These are phyloP conservation scores for Bruguiera gymnorhiza DNA, from an alignment of 345 rosid species.

Conservation along the genomic window DNA sequence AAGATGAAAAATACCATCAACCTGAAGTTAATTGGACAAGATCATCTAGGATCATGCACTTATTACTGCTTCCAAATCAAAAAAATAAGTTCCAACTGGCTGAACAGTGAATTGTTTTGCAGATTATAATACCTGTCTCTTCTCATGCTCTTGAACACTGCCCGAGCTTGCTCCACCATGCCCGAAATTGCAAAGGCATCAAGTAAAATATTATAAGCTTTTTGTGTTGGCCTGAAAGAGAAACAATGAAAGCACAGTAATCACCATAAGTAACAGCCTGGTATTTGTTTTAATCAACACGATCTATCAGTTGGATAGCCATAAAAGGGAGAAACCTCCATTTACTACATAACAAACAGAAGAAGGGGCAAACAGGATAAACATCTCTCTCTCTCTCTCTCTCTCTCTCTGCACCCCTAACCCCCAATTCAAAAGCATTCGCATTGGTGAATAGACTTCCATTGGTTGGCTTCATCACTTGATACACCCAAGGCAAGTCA, in stretches of 20 bases:
- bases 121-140: slow-evolving; percentile 65
- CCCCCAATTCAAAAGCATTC: too few relatives aligned
- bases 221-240: slow-evolving; percentile 71
- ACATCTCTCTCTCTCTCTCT: too few relatives aligned
- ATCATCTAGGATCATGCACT: too few relatives aligned
- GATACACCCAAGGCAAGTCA: not conserved
- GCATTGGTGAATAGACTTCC: not conserved
- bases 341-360: not conserved
- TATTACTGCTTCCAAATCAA: too few relatives aligned
- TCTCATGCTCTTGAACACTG: slow-evolving; percentile 89
- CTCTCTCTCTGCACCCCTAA: too few relatives aligned
- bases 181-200: slow-evolving; percentile 94
- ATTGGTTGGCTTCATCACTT: not conserved
- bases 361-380: too few relatives aligned
- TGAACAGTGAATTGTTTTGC: not conserved
- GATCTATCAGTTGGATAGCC: not conserved
- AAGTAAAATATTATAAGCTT: slow-evolving; percentile 91
- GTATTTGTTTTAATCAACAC: not conserved
- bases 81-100: not conserved
- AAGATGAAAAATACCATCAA: not conserved
- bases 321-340: not conserved
- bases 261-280: not conserved
- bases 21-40: too few relatives aligned
- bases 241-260: slow-evolving; percentile 1
- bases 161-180: slow-evolving; percentile 92